Percentiles rank a stretch among this genome's conserved stretches.
Conservation (phyloP, 2,329 filamentous ascomycete genomes). For the Basipetospora chlamydospora region DNA sequence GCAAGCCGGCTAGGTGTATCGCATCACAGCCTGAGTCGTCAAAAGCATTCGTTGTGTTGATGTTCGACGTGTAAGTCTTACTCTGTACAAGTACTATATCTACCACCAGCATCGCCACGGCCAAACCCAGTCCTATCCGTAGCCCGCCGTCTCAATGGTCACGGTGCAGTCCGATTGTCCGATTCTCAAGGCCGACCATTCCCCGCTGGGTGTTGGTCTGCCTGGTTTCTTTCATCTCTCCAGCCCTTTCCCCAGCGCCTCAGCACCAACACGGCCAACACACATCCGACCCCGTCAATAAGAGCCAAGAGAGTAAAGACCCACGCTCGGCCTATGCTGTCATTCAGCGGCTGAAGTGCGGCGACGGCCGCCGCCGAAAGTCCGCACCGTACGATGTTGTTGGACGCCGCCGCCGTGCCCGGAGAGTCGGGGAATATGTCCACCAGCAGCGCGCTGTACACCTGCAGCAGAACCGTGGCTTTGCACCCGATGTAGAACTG, state of each 20-base stretch:
- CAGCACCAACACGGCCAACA: neutral
- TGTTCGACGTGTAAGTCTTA: no score
- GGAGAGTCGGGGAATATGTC: conserved; percentile 39
- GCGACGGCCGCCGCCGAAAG: neutral
- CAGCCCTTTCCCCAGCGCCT: neutral
- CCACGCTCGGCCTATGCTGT: neutral
- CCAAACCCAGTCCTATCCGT: neutral
- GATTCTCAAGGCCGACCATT: neutral
- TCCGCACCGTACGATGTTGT: conserved; percentile 38
- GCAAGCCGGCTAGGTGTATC: no score
- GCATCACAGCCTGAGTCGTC: no score
- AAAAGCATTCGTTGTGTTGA: no score
- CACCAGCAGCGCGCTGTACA: conserved; percentile 35
- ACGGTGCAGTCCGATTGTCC: neutral
- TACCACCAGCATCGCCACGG: no score
- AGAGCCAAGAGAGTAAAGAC: neutral
- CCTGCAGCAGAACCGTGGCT: neutral
- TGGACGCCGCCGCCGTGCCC: conserved; percentile 39
- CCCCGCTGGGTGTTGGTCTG: no score
- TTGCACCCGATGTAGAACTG: conserved; percentile 26
- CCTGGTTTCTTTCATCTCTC: no score
- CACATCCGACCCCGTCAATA: neutral
- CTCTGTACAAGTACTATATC: no score
- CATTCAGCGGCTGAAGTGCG: neutral
- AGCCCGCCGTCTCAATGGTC: neutral